phyloP scores from a whole-genome alignment of 306 rosid species.

The Vigna reflexopilosa region DNA sequence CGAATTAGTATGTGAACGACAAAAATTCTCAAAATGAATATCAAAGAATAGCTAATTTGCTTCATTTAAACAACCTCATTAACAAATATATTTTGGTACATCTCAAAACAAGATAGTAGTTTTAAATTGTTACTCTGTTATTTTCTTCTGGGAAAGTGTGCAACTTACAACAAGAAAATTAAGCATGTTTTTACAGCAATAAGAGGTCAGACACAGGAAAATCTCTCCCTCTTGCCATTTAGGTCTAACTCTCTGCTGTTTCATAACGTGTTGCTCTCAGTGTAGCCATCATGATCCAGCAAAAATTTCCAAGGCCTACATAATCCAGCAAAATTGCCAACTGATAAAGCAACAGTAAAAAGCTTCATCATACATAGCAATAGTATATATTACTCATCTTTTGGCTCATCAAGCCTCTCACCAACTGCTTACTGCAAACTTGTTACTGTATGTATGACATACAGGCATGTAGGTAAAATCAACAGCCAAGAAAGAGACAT shows the following conservation, averaged over 20 bases:
- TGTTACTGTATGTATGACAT: constrained; percentile 17
- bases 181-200: too few relatives aligned
- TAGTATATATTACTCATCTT: constrained; percentile 29
- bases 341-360: constrained; percentile 33
- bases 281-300: constrained; percentile 22
- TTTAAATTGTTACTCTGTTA: too few relatives aligned
- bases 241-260: constrained; percentile 5
- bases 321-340: constrained; percentile 36
- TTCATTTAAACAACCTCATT: too few relatives aligned
- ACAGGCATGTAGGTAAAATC: constrained; percentile 16
- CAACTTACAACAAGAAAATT: too few relatives aligned
- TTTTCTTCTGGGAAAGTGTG: too few relatives aligned
- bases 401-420: constrained; percentile 41
- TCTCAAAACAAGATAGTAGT: too few relatives aligned
- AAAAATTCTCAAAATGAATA: too few relatives aligned
- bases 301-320: neutral
- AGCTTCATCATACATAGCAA: constrained; percentile 23
- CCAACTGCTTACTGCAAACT: constrained; percentile 33
- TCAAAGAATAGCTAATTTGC: too few relatives aligned
- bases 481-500: constrained; percentile 20
- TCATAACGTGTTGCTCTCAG: neutral
- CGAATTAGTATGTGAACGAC: too few relatives aligned
- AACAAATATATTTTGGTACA: too few relatives aligned
- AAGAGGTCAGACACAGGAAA: constrained; percentile 3
- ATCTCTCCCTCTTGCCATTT: constrained; percentile 17